A percentile compares a stretch with the other conserved stretches of the same genome.
Evolutionary conservation across 441 rosid genomes (phyloP).

Genomic region (Capsella rubella): DNA sequence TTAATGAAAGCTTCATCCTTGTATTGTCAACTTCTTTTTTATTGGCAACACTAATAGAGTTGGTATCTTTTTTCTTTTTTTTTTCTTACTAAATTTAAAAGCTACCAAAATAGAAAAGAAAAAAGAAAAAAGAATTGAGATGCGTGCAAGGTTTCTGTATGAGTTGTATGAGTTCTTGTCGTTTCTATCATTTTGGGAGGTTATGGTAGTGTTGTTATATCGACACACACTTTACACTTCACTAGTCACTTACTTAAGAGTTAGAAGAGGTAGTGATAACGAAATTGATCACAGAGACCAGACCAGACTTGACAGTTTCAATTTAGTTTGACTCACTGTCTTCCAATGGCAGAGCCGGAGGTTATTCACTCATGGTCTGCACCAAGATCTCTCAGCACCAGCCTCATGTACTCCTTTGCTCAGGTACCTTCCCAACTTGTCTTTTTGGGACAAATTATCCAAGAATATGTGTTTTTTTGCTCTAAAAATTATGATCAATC

Average conservation of each 20-base stretch:
- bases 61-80: neutral
- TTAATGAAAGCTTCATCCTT: neutral
- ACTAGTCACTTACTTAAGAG: neutral
- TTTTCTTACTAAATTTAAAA: conserved; percentile 23
- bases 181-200: neutral
- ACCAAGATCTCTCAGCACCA: conserved; percentile 90
- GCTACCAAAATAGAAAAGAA: neutral
- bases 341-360: conserved; percentile 45
- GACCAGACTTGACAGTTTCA: conserved; percentile 16
- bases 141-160: conserved; percentile 27
- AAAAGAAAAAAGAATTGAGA: conserved; percentile 20
- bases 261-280: too few species aligned
- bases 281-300: conserved; percentile 27
- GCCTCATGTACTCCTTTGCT: conserved; percentile 86
- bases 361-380: conserved; percentile 92
- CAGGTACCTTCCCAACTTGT: conserved; percentile 52
- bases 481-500: neutral
- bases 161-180: conserved; percentile 22
- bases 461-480: neutral
- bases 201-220: neutral
- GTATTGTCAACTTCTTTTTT: neutral
- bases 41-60: neutral
- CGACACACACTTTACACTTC: conserved; percentile 1
- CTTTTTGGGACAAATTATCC: neutral
- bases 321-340: conserved; percentile 16